Conservation (phyloP, 108 stramenopile species). For the Nitzschia sp. region DNA sequence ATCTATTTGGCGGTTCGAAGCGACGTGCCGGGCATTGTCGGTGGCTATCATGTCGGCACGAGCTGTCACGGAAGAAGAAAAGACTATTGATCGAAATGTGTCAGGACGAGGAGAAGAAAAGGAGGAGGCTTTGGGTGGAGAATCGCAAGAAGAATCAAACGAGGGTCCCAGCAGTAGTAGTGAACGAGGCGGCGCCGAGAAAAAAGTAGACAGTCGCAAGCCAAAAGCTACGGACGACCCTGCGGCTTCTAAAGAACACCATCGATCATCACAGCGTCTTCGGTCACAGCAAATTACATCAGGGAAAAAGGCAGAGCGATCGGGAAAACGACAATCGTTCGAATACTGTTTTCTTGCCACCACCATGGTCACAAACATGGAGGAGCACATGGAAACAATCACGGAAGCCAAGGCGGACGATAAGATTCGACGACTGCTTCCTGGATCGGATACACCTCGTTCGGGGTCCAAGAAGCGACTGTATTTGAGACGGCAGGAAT, state of each 20-base stretch:
- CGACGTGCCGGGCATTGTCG: slow-evolving; percentile 39
- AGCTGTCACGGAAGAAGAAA: slow-evolving; percentile 22
- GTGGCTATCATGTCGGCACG: slow-evolving; percentile 28
- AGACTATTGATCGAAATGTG: background rate
- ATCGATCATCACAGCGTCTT: slow-evolving; percentile 68
- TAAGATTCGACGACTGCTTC: background rate
- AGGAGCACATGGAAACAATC: slow-evolving; percentile 25
- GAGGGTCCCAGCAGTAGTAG: background rate
- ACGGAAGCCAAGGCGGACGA: background rate
- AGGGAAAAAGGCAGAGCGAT: slow-evolving; percentile 51
- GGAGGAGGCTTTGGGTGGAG: background rate
- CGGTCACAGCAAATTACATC: slow-evolving; percentile 69
- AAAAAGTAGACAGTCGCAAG: slow-evolving; percentile 8
- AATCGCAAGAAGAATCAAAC: background rate
- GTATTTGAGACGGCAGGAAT: background rate
- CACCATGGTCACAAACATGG: slow-evolving; percentile 49
- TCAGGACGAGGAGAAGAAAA: background rate
- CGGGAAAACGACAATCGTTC: slow-evolving; percentile 40
- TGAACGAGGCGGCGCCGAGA: background rate
- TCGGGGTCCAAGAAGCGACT: background rate
- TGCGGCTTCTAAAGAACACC: slow-evolving; percentile 10
- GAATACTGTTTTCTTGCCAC: slow-evolving; percentile 67
- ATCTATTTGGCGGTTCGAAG: slow-evolving; percentile 39
- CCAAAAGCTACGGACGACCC: too few relatives aligned
- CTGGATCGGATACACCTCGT: background rate